Evolutionary conservation across 2,329 filamentous ascomycete species (phyloP).

Genomic region (Cryphonectria carpinicola): DNA sequence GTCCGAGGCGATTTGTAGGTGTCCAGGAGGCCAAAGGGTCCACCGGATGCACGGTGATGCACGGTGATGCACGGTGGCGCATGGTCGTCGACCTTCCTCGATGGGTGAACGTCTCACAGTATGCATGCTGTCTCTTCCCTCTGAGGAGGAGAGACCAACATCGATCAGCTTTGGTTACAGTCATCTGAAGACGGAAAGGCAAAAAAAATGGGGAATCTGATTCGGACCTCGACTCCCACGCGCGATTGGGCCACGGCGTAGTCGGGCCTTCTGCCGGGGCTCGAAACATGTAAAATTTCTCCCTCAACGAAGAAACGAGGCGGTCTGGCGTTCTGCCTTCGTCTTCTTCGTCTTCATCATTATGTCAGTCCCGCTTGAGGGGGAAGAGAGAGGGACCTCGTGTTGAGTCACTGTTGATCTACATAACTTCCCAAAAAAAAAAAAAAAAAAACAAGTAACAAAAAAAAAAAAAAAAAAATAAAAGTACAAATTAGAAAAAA

Average conservation of each 20-base stretch:
- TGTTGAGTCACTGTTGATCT: background rate
- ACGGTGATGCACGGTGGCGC: background rate
- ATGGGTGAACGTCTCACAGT: background rate
- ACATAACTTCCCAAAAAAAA: background rate
- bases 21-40: background rate
- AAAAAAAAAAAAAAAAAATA: no score
- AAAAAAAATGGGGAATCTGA: background rate
- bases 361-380: background rate
- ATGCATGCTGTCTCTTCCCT: background rate
- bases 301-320: background rate
- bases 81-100: background rate
- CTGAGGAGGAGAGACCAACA: background rate
- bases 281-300: conserved; percentile 12
- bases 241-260: conserved; percentile 12
- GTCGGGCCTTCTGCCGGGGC: conserved; percentile 12
- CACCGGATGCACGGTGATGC: background rate
- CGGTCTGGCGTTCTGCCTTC: conserved; percentile 5
- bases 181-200: background rate
- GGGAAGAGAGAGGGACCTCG: background rate
- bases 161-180: background rate
- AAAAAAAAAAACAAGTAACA: no score
- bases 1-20: background rate
- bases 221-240: conserved; percentile 7
- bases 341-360: background rate
- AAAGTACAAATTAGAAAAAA: no score